A percentile compares a stretch with the other conserved stretches of the same genome.
These are phyloP conservation scores for Yarrowia galli DNA, from an alignment of 1,139 yeast genomes.

Conservation along the genomic window DNA sequence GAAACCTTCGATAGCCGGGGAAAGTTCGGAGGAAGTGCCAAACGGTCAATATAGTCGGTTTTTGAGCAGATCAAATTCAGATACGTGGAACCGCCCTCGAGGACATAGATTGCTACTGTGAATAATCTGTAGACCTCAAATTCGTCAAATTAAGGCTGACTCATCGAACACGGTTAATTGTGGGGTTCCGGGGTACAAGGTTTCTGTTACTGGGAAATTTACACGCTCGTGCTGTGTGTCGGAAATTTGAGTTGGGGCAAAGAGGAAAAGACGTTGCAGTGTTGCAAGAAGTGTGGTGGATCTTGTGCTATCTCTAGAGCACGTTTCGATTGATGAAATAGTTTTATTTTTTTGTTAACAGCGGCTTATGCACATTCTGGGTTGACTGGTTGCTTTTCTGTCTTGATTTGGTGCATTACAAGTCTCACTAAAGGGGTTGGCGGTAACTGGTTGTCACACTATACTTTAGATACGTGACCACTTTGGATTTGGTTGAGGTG, in stretches of 20 bases:
- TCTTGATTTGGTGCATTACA: neutral
- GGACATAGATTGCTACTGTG: too few species aligned
- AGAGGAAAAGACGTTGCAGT: neutral
- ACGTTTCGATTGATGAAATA: too few species aligned
- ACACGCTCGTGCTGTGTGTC: neutral
- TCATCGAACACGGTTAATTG: slow-evolving; percentile 2
- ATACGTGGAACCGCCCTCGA: neutral
- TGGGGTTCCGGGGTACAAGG: slow-evolving; percentile 16
- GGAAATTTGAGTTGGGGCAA: neutral
- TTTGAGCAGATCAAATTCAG: neutral
- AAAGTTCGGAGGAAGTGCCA: slow-evolving; percentile 3
- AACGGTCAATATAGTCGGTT: neutral
- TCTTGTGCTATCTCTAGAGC: neutral
- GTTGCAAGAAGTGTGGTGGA: neutral
- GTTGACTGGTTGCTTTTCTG: neutral
- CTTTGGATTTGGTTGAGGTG: too few species aligned
- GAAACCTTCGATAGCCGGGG: slow-evolving; percentile 37
- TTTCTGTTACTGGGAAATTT: neutral
- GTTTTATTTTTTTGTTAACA: neutral
- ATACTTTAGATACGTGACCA: too few species aligned
- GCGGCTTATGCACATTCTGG: neutral
- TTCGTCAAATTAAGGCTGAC: neutral
- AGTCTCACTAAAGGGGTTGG: neutral
- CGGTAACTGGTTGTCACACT: neutral
- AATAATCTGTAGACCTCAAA: neutral